Evolutionary conservation across 306 rosid genomes (phyloP).

Genomic region (Corylus avellana): DNA sequence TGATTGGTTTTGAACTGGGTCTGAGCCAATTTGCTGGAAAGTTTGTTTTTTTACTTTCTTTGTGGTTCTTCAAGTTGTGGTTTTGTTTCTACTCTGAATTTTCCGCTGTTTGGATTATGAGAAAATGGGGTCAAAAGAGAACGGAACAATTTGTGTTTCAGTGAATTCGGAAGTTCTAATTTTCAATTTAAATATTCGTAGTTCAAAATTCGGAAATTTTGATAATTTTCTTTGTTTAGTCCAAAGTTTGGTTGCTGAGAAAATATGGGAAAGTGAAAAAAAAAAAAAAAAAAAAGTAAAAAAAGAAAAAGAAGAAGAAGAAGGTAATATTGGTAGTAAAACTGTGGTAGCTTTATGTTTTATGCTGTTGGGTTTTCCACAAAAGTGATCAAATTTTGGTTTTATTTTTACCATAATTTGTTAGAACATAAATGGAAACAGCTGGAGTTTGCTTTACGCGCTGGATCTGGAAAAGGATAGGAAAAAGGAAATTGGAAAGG

Average conservation of each 20-base stretch:
- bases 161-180: not conserved
- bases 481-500: constrained; percentile 30
- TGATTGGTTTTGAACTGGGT: constrained; percentile 17
- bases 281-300: no score
- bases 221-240: not conserved
- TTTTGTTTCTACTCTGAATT: constrained; percentile 11
- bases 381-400: not conserved
- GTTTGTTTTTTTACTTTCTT: not conserved
- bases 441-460: constrained; percentile 52
- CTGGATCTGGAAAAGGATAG: constrained; percentile 59
- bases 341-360: constrained; percentile 3
- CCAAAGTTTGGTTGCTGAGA: constrained; percentile 23
- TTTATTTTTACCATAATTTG: constrained; percentile 19
- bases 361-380: constrained; percentile 1
- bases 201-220: not conserved
- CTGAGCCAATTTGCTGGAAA: constrained; percentile 21
- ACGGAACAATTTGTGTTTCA: constrained; percentile 14
- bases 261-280: constrained; percentile 12
- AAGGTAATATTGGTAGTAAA: not conserved
- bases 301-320: no score
- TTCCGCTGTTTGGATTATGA: constrained; percentile 18
- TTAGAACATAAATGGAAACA: constrained; percentile 40
- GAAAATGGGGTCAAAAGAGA: constrained; percentile 23
- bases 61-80: not conserved
- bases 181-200: not conserved